A percentile compares a stretch with the other conserved stretches of the same genome.
These are phyloP conservation scores for Suillus paluster DNA, from an alignment of 768 basidiomycete genomes.

Conservation along the genomic window DNA sequence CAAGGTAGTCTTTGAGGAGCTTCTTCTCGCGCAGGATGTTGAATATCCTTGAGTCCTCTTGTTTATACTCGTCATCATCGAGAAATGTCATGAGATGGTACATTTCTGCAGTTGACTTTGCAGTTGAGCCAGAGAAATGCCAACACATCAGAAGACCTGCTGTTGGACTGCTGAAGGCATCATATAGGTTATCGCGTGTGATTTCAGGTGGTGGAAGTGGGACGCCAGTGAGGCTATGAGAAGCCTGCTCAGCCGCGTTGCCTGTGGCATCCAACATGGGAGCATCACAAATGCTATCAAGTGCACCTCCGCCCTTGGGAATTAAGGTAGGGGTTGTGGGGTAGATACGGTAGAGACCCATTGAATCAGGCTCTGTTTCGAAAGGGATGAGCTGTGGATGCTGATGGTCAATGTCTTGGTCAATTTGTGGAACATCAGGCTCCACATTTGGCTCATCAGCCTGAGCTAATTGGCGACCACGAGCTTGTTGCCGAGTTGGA, in stretches of 20 bases:
- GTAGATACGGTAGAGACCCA: conserved; percentile 15
- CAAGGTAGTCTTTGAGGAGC: neutral
- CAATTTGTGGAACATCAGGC: neutral
- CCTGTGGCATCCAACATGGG: neutral
- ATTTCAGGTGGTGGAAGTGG: neutral
- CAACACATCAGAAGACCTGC: conserved; percentile 35
- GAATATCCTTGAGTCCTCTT: conserved; percentile 23
- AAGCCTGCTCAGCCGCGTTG: neutral
- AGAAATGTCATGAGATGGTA: conserved; percentile 33
- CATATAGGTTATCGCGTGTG: conserved; percentile 6
- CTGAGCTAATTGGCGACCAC: neutral
- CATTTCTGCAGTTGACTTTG: conserved; percentile 30
- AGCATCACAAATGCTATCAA: conserved; percentile 3
- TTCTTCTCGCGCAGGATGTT: conserved; percentile 1
- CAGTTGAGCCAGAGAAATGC: conserved; percentile 31
- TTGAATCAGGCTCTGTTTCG: conserved; percentile 6
- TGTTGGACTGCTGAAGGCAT: conserved; percentile 26
- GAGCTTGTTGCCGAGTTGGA: neutral
- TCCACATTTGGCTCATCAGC: neutral
- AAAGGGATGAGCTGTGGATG: neutral
- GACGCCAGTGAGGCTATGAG: neutral
- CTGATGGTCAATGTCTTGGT: neutral
- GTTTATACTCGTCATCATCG: conserved; percentile 23
- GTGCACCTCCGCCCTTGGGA: neutral
- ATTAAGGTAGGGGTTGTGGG: neutral